Evolutionary conservation across 108 stramenopile species (phyloP), one percentile per base, ranked within the genome.

Genomic region (Cyclotella kingstonii): DNA sequence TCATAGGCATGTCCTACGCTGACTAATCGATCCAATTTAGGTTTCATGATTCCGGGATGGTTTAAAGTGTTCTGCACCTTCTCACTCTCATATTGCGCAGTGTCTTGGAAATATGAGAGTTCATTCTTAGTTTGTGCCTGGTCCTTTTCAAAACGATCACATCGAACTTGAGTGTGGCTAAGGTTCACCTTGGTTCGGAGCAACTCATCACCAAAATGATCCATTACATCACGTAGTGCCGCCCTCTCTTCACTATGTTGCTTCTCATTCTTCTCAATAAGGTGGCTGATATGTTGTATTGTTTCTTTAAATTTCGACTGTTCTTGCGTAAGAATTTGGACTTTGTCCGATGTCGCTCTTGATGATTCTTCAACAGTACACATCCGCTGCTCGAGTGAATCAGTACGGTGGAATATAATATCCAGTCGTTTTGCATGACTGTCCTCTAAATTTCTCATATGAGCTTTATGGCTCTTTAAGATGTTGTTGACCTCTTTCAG

Each of bases 1-100:
- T 80, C 79, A 29, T 72, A 80, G 0, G 69, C 64, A 51, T 76
- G 54, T 7, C 79, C 75, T 4, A 71, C 73, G 30, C 51, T 70
- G 15, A 76, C 55, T 40, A 80, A 72, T 21, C 69, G 33, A 10
- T 40, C 43, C 34, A 80, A 15, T 27, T 45, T 41, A 21, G 79
- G 74, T 33, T 76, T 63, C 34, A 29, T 22, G 11, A 76, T 43
- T 15, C 79, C 79, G 19, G 57, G 74, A 27, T 49, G 51, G 47
- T 72, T 21, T 14, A 80, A 56, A 31, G 15, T 47, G 34, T 38
- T 17, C 14, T 57, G 36, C 8, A 76, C 43, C 11, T 52, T 55
- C 27, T 70, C 63, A 38, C 43, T 58, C 51, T 73, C 71, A n/a
- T 49, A 49, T 45, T 73, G 71, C 6, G 56, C 46, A 11, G 55